Percentiles rank a stretch among this genome's conserved stretches.
Evolutionary conservation across 1,284 basidiomycete species (phyloP).

Genomic region (Ustilago shanxiensis): DNA sequence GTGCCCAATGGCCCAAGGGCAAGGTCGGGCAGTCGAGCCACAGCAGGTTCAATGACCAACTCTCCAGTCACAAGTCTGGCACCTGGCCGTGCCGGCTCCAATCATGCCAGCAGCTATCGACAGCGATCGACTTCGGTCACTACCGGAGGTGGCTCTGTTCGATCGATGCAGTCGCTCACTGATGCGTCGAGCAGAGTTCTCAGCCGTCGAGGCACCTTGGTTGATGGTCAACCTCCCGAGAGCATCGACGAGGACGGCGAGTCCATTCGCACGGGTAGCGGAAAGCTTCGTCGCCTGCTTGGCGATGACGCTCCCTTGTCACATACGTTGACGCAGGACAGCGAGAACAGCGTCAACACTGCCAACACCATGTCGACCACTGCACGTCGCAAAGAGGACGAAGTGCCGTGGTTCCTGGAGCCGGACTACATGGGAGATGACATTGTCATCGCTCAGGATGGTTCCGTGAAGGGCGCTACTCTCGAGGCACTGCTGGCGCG

Average conservation of each 20-base stretch:
- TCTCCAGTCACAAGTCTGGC: slow-evolving; percentile 44
- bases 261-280: slow-evolving; percentile 19
- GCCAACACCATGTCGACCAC: slow-evolving; percentile 20
- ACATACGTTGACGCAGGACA: slow-evolving; percentile 35
- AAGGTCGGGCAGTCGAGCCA: slow-evolving; percentile 28
- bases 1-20: slow-evolving; percentile 59
- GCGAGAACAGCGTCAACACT: slow-evolving; percentile 34
- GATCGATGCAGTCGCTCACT: slow-evolving; percentile 40
- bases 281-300: slow-evolving; percentile 76
- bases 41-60: slow-evolving; percentile 19
- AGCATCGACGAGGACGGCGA: slow-evolving; percentile 50
- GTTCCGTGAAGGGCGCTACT: slow-evolving; percentile 84
- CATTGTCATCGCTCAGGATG: slow-evolving; percentile 81
- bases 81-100: slow-evolving; percentile 21
- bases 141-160: slow-evolving; percentile 41
- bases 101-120: slow-evolving; percentile 30
- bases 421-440: slow-evolving; percentile 83
- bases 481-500: slow-evolving; percentile 86
- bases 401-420: slow-evolving; percentile 82
- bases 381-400: slow-evolving; percentile 47
- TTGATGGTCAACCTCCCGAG: slow-evolving; percentile 23
- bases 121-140: slow-evolving; percentile 57
- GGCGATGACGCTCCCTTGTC: slow-evolving; percentile 76
- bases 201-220: slow-evolving; percentile 47
- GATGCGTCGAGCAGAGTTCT: slow-evolving; percentile 26